Base-by-base conservation (phyloP, 2,329 filamentous ascomycete species). In the Sporothrix phasma region DNA sequence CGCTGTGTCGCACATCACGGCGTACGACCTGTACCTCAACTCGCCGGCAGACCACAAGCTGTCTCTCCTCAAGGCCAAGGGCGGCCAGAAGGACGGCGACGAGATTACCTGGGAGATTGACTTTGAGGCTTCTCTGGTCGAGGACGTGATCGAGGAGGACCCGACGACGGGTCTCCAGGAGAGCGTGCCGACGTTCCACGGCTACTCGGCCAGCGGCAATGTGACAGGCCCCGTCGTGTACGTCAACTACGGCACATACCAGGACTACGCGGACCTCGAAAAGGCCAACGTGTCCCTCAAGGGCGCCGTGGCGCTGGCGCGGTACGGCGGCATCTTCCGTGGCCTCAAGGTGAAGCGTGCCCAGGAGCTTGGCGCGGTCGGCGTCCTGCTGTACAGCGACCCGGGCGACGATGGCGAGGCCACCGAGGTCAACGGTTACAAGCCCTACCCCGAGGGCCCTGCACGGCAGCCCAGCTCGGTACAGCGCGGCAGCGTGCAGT, bases 341-440 rank as follows among this genome's bases (percentile, higher is more conserved):
- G 93, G 92, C 0, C 80, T 97, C 67, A 97, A 97, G 75, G 85
- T 97, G 64, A 96, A 96, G 80, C 85, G 92, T 60, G 93, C 93
- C 1, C 89, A 96, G 74, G 91, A 97, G 70, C 79, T 96, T 19
- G 93, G 92, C 41, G 93, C 94, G 84, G 79, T 94, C 51, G 93
- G 92, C n/a, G 81, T 84, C 13, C 78, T 97, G 58, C 84, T 97
- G 56, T 97, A 93, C 76, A 88, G 82, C 51, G 93, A 97, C 73
- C 93, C 93, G 1, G 91, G 92, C 49, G 90, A 96, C 71, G 93
- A 97, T 75, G 90, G 89, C 19, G 80, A 88, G 7, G 80, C 89
- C 15, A 96, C 90, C 0, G 90, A 92, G 67, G 84, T 85, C 72
- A 91, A 96, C 69, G 93, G 92, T 0, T 84, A 88, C 71, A 81